Base-by-base conservation (phyloP, 305 asterid genomes). In the Fraxinus latifolia region DNA sequence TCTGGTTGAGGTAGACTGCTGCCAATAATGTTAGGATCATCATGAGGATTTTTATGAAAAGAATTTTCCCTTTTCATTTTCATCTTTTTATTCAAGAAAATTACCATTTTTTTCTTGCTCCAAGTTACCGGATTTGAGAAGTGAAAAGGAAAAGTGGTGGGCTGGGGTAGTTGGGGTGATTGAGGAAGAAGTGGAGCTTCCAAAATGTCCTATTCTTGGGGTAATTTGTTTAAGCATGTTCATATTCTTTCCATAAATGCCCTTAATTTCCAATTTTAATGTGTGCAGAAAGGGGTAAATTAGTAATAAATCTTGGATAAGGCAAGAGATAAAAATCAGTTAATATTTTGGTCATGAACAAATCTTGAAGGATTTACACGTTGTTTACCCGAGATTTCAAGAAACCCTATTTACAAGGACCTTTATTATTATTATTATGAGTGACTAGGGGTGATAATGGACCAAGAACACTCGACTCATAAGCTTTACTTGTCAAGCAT, bases 131-230 rank as follows among this genome's bases (percentile, higher is more conserved):
- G 23, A 15, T 53, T 53, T n/a, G 80, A 50, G 71, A 50, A 78
- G 12, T 58, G 82, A 58, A 6, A 55, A 33, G 33, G 81, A 31
- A 50, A 60, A 78, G 80, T 75, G 81, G 82, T 73, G 29, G 62
- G 6, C 58, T 5, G 62, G 23, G 72, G 39, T 31, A 73, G 87
- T 73, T 79, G 82, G 84, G 83, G 62, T 55, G 79, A 74, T 19
- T 55, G 79, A 81, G 79, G 87, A 77, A 80, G 84, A 47, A 79
- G 78, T 74, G 82, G 86, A 84, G 39, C 65, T 77, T 74, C 77
- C 78, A 81, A 83, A 27, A 58, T 65, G 84, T 86, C 87, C 86
- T 82, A 79, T 62, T 88, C 75, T 88, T 77, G 75, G 84, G 83
- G 55, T 37, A 60, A 82, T 79, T 82, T 5, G 83, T 79, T 79